These are phyloP conservation scores for Yamadazyma phyllophila DNA, from an alignment of 805 yeast genomes.

Conservation along the genomic window DNA sequence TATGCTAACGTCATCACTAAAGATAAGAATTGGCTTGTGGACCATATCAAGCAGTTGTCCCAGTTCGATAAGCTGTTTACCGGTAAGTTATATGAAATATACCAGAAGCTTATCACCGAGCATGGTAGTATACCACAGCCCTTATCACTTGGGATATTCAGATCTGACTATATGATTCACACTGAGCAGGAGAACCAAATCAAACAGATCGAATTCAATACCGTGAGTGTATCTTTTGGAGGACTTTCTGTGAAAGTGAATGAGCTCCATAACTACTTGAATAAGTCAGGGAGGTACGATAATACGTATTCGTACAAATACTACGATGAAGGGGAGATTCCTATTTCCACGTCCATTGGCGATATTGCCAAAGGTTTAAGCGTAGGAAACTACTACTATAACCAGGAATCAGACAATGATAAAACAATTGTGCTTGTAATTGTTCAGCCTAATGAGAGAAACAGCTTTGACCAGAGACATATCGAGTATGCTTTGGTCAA, in stretches of 20 bases:
- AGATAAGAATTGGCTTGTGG: conserved; percentile 57
- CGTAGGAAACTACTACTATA: conserved; percentile 60
- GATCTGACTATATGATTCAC: conserved; percentile 82
- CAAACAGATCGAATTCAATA: conserved; percentile 95
- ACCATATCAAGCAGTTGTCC: conserved; percentile 53
- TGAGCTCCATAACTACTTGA: conserved; percentile 65
- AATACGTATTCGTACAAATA: conserved; percentile 37
- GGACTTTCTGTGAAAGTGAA: conserved; percentile 84
- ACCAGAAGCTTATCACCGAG: conserved; percentile 45
- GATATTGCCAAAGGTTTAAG: conserved; percentile 69
- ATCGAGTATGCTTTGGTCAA: conserved; percentile 69
- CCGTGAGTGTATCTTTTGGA: conserved; percentile 93
- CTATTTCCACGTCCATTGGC: conserved; percentile 63
- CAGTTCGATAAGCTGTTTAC: conserved; percentile 74
- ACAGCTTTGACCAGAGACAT: conserved; percentile 87
- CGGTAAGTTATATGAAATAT: conserved; percentile 66
- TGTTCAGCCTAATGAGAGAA: conserved; percentile 82
- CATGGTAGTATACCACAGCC: conserved; percentile 51
- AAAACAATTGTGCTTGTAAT: conserved; percentile 66
- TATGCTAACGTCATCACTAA: conserved; percentile 67
- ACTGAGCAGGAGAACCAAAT: conserved; percentile 38
- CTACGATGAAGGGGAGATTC: conserved; percentile 51
- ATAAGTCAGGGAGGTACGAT: conserved; percentile 56
- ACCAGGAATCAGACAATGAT: conserved; percentile 24
- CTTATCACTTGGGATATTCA: conserved; percentile 75